Base-by-base conservation (phyloP, 495 filamentous ascomycete genomes). In the Penicillium riverlandense region DNA sequence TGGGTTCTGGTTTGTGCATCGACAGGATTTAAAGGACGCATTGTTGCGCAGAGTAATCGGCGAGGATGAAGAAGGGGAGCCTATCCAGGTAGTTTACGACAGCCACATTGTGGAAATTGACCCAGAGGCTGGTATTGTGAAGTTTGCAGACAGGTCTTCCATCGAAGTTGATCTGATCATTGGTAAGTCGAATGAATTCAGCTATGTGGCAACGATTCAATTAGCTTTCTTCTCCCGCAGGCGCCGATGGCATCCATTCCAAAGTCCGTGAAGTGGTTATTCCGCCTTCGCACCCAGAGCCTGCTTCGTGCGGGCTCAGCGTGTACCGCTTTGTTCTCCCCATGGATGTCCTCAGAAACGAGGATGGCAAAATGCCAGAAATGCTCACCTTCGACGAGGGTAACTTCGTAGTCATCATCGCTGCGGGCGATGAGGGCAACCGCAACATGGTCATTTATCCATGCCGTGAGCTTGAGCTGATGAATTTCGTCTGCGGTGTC, bases 1-100 rank as follows among this genome's bases (percentile, higher is more conserved):
- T 31, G 37, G 30, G 11, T 41, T 47, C 9, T 47, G 44, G 44
- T 35, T 47, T 34, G 30, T 40, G 11, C 30, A 34, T 47, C 44
- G 44, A 41, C 37, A 41, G 38, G 44, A 47, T 41, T n/a, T 47
- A 10, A 47, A 47, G 11, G 39, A 47, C 35, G 37, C 44, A 1
- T 22, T 44, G 1, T 38, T 44, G 10, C 42, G 35, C 11, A 15
- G 35, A 31, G 42, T 38, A 6, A 38, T 35, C 1, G 28, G 42
- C 27, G 11, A 28, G 12, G n/a, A 44, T 32, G 42, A 29, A 7
- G 35, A 44, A 3, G 35, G 42, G 7, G 28, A 44, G 34, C 34
- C 42, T 10, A 32, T 32, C 10, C n/a, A 44, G 4, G 27, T 44
- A 9, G 6, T 44, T 4, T 44, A 44, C 33, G 35, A 37, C 29